Conservation (phyloP, 495 filamentous ascomycete genomes). For the Penicillium arizonense region DNA sequence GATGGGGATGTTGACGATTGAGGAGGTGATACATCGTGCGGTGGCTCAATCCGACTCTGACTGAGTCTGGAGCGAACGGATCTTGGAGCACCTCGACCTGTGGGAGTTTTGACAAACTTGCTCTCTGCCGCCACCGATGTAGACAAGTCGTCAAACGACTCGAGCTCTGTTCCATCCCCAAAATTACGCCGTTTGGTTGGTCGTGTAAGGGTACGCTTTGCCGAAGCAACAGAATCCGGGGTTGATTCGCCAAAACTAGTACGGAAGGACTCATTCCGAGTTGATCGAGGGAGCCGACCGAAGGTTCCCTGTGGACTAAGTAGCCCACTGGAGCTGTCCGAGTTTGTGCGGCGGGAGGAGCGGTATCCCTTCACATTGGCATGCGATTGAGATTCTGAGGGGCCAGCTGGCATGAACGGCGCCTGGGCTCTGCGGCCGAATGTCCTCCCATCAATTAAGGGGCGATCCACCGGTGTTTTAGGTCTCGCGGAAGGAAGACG, state of each 20-base stretch:
- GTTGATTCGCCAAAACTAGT: conserved; percentile 36
- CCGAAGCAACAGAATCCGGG: conserved; percentile 45
- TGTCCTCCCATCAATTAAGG: conserved; percentile 50
- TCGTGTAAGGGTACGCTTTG: conserved; percentile 68
- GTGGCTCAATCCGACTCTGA: conserved; percentile 44
- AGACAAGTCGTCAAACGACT: conserved; percentile 91
- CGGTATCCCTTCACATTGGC: conserved; percentile 68
- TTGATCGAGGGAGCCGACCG: conserved; percentile 49
- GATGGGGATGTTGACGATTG: conserved; percentile 56
- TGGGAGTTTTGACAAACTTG: conserved; percentile 76
- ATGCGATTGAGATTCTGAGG: conserved; percentile 72
- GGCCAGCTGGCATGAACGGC: conserved; percentile 81
- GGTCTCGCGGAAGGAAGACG: conserved; percentile 53
- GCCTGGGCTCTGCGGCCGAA: conserved; percentile 57
- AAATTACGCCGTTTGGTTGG: conserved; percentile 75
- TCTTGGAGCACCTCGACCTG: conserved; percentile 66
- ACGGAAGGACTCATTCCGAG: conserved; percentile 44
- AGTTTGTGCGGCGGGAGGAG: conserved; percentile 71
- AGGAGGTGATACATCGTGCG: conserved; percentile 48
- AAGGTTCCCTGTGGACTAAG: conserved; percentile 42
- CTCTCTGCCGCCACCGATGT: conserved; percentile 81
- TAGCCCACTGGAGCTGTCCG: conserved; percentile 57
- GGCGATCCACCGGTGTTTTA: conserved; percentile 71
- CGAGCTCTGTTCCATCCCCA: conserved; percentile 89
- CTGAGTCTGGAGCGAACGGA: conserved; percentile 60